Evolutionary conservation across 2,329 filamentous ascomycete genomes (phyloP).

Genomic region (Pseudogymnoascus sp.): DNA sequence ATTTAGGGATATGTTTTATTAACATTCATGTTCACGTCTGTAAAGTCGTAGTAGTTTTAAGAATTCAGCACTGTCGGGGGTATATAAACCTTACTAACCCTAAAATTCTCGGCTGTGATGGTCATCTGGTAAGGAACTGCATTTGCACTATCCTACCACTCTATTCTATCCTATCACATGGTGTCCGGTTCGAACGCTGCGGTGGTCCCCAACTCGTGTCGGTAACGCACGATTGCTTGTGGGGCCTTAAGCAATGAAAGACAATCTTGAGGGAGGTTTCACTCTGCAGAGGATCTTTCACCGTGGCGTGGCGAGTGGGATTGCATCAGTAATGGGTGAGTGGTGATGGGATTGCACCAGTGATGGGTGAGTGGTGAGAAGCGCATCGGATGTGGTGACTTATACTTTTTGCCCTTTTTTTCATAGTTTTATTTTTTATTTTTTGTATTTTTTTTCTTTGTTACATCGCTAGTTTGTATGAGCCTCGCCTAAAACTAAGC

Average conservation of each 20-base stretch:
- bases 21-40: no score
- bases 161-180: slow-evolving; percentile 30
- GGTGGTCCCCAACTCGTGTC: slow-evolving; percentile 57
- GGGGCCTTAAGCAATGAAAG: slow-evolving; percentile 60
- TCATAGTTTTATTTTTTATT: neutral
- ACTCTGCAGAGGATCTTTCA: slow-evolving; percentile 65
- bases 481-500: no score
- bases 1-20: no score
- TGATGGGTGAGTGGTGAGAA: slow-evolving; percentile 30
- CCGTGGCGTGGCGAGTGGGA: slow-evolving; percentile 62
- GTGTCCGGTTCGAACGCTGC: slow-evolving; percentile 62
- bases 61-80: neutral
- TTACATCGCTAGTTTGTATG: no score
- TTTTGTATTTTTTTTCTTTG: neutral
- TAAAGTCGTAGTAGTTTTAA: neutral
- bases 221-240: slow-evolving; percentile 58
- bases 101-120: slow-evolving; percentile 47
- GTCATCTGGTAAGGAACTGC: slow-evolving; percentile 48
- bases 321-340: slow-evolving; percentile 46
- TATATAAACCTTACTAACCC: slow-evolving; percentile 19
- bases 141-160: slow-evolving; percentile 45
- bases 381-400: slow-evolving; percentile 10
- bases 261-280: slow-evolving; percentile 61
- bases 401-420: slow-evolving; percentile 4
- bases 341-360: slow-evolving; percentile 51